A percentile compares a stretch with the other conserved stretches of the same genome.
phyloP scores from a whole-genome alignment of 345 rosid species.

The Clausena lansium region DNA sequence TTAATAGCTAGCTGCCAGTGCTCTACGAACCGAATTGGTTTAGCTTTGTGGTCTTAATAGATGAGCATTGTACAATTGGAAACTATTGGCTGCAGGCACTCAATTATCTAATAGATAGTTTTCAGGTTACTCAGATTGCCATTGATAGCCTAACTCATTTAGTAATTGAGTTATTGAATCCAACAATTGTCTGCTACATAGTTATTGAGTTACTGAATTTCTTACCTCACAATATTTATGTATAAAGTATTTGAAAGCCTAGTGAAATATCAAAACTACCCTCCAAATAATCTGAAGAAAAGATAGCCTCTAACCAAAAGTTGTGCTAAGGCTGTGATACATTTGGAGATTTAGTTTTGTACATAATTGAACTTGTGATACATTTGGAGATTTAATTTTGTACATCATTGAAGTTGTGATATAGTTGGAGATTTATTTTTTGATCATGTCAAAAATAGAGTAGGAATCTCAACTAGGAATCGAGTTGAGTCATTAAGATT shows the following conservation, averaged over 20 bases:
- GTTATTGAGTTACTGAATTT: slow-evolving; percentile 10
- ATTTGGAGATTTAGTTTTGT: neutral
- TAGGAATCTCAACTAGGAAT: neutral
- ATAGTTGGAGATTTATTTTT: too few species aligned
- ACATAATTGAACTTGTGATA: neutral
- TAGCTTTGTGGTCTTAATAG: neutral
- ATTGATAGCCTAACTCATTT: neutral
- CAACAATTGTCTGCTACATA: slow-evolving; percentile 2
- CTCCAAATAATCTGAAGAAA: neutral
- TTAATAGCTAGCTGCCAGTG: slow-evolving; percentile 11
- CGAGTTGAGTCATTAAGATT: neutral
- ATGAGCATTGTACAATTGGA: neutral
- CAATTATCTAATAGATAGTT: neutral
- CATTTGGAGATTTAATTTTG: neutral
- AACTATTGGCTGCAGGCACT: neutral
- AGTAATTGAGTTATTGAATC: slow-evolving; percentile 8
- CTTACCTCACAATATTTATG: neutral
- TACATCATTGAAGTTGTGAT: neutral
- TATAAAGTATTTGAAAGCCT: neutral
- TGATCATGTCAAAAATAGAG: neutral
- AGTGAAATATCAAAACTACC: neutral
- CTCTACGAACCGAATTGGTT: neutral
- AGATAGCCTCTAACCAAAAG: neutral
- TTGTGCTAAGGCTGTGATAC: neutral
- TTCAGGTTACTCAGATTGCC: slow-evolving; percentile 12